Base-by-base conservation (phyloP, 441 rosid species). In the Jatropha multifida region DNA sequence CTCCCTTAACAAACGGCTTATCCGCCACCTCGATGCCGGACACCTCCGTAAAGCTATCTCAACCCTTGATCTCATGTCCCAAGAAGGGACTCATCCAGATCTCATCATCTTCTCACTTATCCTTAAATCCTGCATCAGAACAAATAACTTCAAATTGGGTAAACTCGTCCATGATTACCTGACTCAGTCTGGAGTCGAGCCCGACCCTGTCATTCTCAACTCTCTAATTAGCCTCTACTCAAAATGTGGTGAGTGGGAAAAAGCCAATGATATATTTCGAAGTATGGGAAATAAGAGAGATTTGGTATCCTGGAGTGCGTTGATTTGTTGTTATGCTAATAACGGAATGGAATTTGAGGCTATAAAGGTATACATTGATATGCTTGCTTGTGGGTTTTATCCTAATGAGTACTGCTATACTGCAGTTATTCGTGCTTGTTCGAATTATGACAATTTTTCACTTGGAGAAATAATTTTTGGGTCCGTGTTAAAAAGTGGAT, bases 51-150 rank as follows among this genome's bases (percentile, higher is more conserved):
- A 84, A 74, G 91, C 92, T 18, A 59, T 91, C 67, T 83, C 76
- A 0, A 74, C 82, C 55, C 90, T 86, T 9, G 80, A 89, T 17
- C 79, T 85, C 79, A 82, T 81, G 85, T 70, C 81, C 70, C 82
- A 77, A 52, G 55, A 71, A 13, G 87, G 89, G 5, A 74, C 81
- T 26, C 82, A 76, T 15, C 83, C 87, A 2, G 92, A 86, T 73
- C 85, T 84, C n/a, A 18, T 74, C 79, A 70, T 90, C 3, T 88
- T 81, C 84, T 85, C 91, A 3, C 77, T 84, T 5, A 89, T 91
- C 78, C 94, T 88, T 85, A 87, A 87, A 48, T 80, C 89, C 37
- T 87, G 94, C 80, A 86, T 88, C 78, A 80, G 91, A 68, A 78
- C 89, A 26, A 85, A 83, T 17, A 77, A 84, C 20, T 87, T 89